Evolutionary conservation across 352 stramenopile genomes (phyloP).

Genomic region (Phytophthora chlamydospora): DNA sequence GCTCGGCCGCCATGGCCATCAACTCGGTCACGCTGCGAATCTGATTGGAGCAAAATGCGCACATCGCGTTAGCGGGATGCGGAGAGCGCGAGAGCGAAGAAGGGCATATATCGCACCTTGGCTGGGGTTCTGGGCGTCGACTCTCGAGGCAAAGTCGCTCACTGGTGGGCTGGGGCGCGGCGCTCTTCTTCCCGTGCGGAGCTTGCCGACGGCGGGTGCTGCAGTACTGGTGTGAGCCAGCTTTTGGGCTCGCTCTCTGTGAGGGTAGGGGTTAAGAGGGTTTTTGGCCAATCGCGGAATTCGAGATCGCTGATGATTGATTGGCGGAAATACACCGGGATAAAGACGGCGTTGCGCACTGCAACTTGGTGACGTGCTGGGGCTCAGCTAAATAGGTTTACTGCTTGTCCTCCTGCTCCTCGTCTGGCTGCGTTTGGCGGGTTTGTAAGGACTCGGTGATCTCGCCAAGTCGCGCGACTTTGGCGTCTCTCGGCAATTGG

Average conservation of each 20-base stretch:
- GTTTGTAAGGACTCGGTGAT: slow-evolving; percentile 45
- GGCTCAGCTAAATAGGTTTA: slow-evolving; percentile 29
- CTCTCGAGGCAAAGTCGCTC: slow-evolving; percentile 18
- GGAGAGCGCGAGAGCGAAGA: not conserved
- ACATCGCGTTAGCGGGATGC: too few relatives aligned
- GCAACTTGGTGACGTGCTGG: slow-evolving; percentile 7
- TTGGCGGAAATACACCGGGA: slow-evolving; percentile 7
- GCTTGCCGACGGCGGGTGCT: slow-evolving; percentile 26
- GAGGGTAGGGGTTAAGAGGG: slow-evolving; percentile 1
- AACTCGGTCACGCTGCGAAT: slow-evolving; percentile 37
- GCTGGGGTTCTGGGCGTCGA: not conserved
- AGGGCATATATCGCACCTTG: slow-evolving; percentile 12
- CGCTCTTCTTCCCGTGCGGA: slow-evolving; percentile 8
- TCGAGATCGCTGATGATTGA: not conserved
- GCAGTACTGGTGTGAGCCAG: slow-evolving; percentile 19
- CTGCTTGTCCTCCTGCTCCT: slow-evolving; percentile 7
- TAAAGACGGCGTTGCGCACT: slow-evolving; percentile 2
- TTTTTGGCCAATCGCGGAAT: slow-evolving; percentile 14
- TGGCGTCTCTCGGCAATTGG: slow-evolving; percentile 5
- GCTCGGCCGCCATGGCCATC: slow-evolving; percentile 51
- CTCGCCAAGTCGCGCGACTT: slow-evolving; percentile 35
- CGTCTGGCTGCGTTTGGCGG: slow-evolving; percentile 11
- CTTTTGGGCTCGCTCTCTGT: slow-evolving; percentile 24
- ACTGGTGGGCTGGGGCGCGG: slow-evolving; percentile 1
- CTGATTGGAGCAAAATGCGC: not conserved